Evolutionary conservation across 208 protist species (phyloP), one percentile per base, ranked within the genome.

Genomic region (Naegleria lovaniensis): DNA sequence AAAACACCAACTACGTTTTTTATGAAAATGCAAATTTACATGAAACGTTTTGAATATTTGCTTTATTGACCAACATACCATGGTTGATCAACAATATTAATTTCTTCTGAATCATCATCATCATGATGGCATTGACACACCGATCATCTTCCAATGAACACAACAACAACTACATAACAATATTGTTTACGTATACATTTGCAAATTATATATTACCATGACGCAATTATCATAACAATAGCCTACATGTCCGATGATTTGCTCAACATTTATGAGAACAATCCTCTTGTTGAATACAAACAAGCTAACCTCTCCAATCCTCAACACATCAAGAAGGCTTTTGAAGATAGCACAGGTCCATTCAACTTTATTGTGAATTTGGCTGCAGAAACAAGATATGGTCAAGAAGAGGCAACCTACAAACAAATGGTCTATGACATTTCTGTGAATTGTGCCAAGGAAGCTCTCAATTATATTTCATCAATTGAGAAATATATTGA

Each of bases 321-420:
- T 92, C 92, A 93, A 4, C 93, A 93, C 39, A 93, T 96, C n/a
- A 92, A 91, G 75, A 94, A 95, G 84, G 90, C 93, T 75, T 98
- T 98, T 88, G 90, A 90, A 43, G 67, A 91, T 29, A 92, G 90
- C 40, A 94, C 85, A 15, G 51, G 55, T 29, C 92, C 92, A 43
- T 98, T 93, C 87, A 93, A 96, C 86, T 94, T 93, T 90, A 94
- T 98, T 39, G 92, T 98, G 91, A 97, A 98, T 93, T 91, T 96
- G 41, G 97, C 97, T 25, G 96, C 91, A 52, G 96, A 97, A 91
- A 98, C 96, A 48, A 93, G 95, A 91, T 97, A 96, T 90, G 93
- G 95, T 41, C 95, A 97, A 88, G 88, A 92, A 11, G 92, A 95
- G 15, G 40, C 90, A 29, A 91, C 94, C 22, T 96, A 98, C 93